These are phyloP conservation scores for Fraxinus ornus DNA, from an alignment of 305 asterid genomes.

Conservation along the genomic window DNA sequence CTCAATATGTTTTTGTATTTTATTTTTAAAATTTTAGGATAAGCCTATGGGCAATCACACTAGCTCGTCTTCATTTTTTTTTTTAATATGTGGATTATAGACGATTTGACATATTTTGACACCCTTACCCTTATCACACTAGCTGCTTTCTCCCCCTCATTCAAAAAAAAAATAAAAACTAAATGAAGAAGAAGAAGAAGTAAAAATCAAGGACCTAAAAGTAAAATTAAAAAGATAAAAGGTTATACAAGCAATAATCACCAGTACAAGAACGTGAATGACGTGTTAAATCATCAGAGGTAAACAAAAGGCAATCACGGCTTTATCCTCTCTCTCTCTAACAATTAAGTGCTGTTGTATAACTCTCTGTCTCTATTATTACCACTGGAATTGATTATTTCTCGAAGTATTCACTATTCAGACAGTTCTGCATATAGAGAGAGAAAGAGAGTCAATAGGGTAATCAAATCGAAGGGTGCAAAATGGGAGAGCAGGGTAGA, in stretches of 20 bases:
- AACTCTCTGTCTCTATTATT: constrained; percentile 15
- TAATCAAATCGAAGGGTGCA: constrained; percentile 31
- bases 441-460: constrained; percentile 21
- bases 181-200: not conserved
- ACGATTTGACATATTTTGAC: not conserved
- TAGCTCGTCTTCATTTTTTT: not conserved
- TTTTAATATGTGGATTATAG: not conserved
- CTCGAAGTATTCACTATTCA: not conserved
- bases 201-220: not conserved
- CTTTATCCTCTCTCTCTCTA: constrained; percentile 22
- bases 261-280: not conserved
- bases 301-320: constrained; percentile 29
- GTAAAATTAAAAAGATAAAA: not conserved
- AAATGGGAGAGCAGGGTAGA: constrained; percentile 70
- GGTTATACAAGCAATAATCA: not conserved
- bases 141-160: not conserved
- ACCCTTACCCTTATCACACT: not conserved
- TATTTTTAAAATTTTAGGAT: not conserved
- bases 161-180: too few relatives aligned
- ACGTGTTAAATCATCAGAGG: not conserved
- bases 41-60: not conserved
- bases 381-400: not conserved
- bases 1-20: too few relatives aligned
- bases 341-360: constrained; percentile 39
- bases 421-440: constrained; percentile 18